Evolutionary conservation across 2,329 filamentous ascomycete species (phyloP), one percentile per base, ranked within the genome.

Genomic region (Claviceps africana): DNA sequence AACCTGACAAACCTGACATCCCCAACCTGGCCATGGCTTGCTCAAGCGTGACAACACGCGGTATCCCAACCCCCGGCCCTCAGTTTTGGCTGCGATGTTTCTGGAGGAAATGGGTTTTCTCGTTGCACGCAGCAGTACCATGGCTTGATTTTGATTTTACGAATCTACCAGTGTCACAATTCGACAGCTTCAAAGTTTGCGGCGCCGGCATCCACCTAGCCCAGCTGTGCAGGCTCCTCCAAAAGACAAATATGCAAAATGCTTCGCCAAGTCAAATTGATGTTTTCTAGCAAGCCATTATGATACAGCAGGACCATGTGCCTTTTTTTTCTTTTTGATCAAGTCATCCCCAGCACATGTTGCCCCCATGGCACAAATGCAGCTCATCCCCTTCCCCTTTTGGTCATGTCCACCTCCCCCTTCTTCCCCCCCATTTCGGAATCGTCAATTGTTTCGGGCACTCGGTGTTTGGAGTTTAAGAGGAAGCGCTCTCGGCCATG

Each of bases 401-500:
- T 11, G 8, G 11, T 40, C 22, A 10, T 31, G 33, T 17, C 22
- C 22, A 49, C 15, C 33, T 3, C 19, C 21, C 31, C n/a, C 47
- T 19, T n/a, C n/a, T n/a, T n/a, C n/a, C n/a, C n/a, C n/a, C n/a
- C n/a, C n/a, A n/a, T n/a, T 13, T 42, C 13, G 37, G 19, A 2
- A 17, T 33, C 19, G n/a, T 21, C 19, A 17, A 11, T 37, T 17
- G 25, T 25, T 35, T 10, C 33, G 25, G 25, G 37, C 15, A 17
- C 25, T 7, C 39, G 25, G 17, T 5, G 4, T 21, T 33, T n/a
- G 10, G 10, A 0, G 52, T 56, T 62, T 66, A 68, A 51, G 66
- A 64, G 13, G 69, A 65, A 54, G 70, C 65, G 55, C 64, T 61
- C 60, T 71, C 64, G 55, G 60, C 60, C 61, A 65, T 64, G 58